Conservation (phyloP, 352 stramenopile genomes). For the Globisporangium cylindrosporum region DNA sequence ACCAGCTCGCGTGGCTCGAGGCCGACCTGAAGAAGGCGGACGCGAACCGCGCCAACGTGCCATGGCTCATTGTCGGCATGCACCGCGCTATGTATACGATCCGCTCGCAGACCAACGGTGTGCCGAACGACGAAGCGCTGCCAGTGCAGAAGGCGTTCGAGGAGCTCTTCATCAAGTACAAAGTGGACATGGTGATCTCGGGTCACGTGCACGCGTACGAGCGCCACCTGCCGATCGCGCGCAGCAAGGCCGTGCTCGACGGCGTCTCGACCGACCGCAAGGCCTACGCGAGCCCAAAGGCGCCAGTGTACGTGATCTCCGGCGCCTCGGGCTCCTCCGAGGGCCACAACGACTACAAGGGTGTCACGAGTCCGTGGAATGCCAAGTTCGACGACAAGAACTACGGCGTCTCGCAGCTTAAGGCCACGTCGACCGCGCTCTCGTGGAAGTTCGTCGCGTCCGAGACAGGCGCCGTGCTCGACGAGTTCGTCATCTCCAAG, state of each 20-base stretch:
- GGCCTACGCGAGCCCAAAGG: constrained; percentile 53
- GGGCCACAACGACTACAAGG: constrained; percentile 26
- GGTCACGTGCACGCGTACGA: constrained; percentile 89
- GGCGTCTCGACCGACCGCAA: constrained; percentile 50
- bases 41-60: constrained; percentile 40
- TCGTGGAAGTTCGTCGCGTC: constrained; percentile 1
- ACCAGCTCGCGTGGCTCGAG: constrained; percentile 54
- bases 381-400: constrained; percentile 35
- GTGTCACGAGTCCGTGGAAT: constrained; percentile 37
- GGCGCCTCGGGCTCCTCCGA: constrained; percentile 65
- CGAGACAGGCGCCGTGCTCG: not conserved
- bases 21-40: constrained; percentile 42
- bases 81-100: constrained; percentile 43
- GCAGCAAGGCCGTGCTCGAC: constrained; percentile 36
- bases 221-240: constrained; percentile 54
- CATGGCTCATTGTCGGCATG: constrained; percentile 54
- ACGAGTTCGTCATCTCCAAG: not conserved
- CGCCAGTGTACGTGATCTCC: constrained; percentile 65
- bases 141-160: constrained; percentile 71
- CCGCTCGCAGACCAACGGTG: constrained; percentile 18
- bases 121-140: constrained; percentile 19
- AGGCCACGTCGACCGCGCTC: constrained; percentile 9
- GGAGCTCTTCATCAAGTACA: constrained; percentile 79
- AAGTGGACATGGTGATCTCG: constrained; percentile 82
- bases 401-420: constrained; percentile 44